Evolutionary conservation across 1,284 basidiomycete genomes (phyloP).

Genomic region (Ustilago cynodontis): DNA sequence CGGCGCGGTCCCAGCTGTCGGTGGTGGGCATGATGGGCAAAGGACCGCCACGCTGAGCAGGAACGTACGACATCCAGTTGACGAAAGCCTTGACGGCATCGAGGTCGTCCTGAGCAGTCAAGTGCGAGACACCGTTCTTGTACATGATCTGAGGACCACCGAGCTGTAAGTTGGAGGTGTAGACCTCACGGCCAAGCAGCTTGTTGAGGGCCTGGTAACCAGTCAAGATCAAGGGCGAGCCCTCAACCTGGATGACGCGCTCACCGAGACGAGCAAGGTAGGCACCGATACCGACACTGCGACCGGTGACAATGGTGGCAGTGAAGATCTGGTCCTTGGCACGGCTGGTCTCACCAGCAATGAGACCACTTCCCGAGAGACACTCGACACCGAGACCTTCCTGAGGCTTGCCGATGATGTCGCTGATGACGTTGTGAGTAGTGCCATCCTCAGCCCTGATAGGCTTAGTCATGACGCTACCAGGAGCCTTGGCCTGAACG

Average conservation of each 20-base stretch:
- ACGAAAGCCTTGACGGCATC: constrained; percentile 72
- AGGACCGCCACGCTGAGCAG: constrained; percentile 48
- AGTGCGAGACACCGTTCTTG: constrained; percentile 86
- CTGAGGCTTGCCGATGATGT: constrained; percentile 89
- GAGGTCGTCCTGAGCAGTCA: constrained; percentile 92
- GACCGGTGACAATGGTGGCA: constrained; percentile 96
- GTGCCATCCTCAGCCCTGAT: constrained; percentile 84
- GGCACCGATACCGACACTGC: constrained; percentile 98
- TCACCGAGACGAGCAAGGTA: constrained; percentile 98
- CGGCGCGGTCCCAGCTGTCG: constrained; percentile 87
- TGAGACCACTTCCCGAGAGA: constrained; percentile 93
- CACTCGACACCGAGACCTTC: constrained; percentile 99
- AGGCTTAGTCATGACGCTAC: constrained; percentile 84
- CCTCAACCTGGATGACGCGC: constrained; percentile 97
- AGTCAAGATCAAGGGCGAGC: constrained; percentile 98
- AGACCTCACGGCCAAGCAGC: constrained; percentile 97
- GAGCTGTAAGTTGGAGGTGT: constrained; percentile 97
- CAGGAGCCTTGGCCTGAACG: constrained; percentile 72
- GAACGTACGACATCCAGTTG: constrained; percentile 94
- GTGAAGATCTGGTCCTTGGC: constrained; percentile 99
- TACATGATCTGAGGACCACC: constrained; percentile 84
- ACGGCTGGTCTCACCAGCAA: constrained; percentile 97
- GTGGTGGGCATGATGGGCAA: constrained; percentile 54
- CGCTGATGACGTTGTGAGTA: constrained; percentile 90
- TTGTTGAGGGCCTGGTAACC: constrained; percentile 98